Percentiles rank a stretch among this genome's conserved stretches.
Evolutionary conservation across 202 grass and related monocot species (phyloP).

Genomic region (Elaeis oleifera): DNA sequence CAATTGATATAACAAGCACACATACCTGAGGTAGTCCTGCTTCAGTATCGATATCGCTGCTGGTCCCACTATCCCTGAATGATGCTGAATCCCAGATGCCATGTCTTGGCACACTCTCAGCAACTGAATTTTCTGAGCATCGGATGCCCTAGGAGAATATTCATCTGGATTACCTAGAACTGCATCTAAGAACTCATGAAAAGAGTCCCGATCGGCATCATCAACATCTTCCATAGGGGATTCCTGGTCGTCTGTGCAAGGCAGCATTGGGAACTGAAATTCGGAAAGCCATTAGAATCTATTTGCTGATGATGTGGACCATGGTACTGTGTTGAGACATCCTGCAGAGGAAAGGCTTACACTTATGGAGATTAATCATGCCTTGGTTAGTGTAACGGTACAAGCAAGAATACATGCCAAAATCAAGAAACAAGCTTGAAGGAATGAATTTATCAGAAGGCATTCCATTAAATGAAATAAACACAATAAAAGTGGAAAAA

Average conservation of each 20-base stretch:
- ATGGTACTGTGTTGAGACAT: conserved; percentile 20
- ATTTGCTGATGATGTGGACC: conserved; percentile 18
- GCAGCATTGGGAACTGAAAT: conserved; percentile 18
- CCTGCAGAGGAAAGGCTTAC: conserved; percentile 21
- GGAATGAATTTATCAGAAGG: too few relatives aligned
- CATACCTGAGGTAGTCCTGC: conserved; percentile 1
- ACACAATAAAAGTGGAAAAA: too few relatives aligned
- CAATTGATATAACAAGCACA: neutral
- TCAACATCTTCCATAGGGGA: neutral
- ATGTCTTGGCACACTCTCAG: conserved; percentile 22
- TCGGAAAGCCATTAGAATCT: conserved; percentile 10
- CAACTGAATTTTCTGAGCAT: conserved; percentile 42
- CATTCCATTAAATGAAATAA: too few relatives aligned
- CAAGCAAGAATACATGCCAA: too few relatives aligned
- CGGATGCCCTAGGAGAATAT: conserved; percentile 46
- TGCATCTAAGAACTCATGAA: conserved; percentile 37
- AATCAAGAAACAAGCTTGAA: too few relatives aligned
- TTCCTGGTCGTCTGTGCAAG: conserved; percentile 14
- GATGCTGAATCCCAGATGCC: conserved; percentile 8
- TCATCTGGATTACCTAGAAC: conserved; percentile 42
- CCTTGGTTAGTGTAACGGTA: too few relatives aligned
- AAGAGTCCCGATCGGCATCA: conserved; percentile 23
- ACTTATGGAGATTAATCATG: neutral
- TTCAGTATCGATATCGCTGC: conserved; percentile 2
- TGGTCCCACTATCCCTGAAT: neutral